These are phyloP conservation scores for Acaromyces ingoldii DNA, from an alignment of 1,284 basidiomycete genomes.

Conservation along the genomic window DNA sequence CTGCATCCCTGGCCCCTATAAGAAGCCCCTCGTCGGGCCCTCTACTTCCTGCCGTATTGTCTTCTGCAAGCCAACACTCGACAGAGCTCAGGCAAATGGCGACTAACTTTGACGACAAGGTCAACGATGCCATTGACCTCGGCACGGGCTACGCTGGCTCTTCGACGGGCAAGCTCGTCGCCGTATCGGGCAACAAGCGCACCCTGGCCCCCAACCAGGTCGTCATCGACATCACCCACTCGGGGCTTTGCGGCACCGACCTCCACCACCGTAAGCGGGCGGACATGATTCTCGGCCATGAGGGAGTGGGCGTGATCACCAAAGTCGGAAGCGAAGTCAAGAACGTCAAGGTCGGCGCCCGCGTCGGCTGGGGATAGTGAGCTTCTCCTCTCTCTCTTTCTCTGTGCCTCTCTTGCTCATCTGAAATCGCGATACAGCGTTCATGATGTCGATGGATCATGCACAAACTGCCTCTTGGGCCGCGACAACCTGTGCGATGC, in stretches of 20 bases:
- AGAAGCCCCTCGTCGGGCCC: too few species aligned
- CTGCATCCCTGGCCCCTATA: too few species aligned
- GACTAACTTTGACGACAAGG: too few species aligned
- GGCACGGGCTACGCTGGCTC: constrained; percentile 45
- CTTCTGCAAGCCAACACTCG: too few species aligned
- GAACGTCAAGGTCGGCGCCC: constrained; percentile 37
- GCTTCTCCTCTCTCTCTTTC: too few species aligned
- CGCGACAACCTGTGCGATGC: constrained; percentile 37
- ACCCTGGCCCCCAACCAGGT: constrained; percentile 17
- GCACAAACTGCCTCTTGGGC: constrained; percentile 40
- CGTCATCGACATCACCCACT: constrained; percentile 44
- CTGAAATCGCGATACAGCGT: too few species aligned
- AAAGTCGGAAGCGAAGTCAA: constrained; percentile 33
- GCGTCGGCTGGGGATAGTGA: constrained; percentile 49
- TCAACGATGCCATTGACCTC: constrained; percentile 20
- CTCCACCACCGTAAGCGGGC: constrained; percentile 31
- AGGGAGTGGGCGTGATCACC: constrained; percentile 46
- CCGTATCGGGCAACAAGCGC: constrained; percentile 19
- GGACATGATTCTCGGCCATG: constrained; percentile 44
- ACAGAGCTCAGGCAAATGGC: too few species aligned
- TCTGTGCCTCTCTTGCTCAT: too few species aligned
- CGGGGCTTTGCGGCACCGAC: constrained; percentile 46
- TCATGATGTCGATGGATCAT: constrained; percentile 6
- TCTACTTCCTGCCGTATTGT: too few species aligned
- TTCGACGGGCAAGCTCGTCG: constrained; percentile 35